phyloP scores from a whole-genome alignment of 108 stramenopile genomes.

The Conticribra guillardii region DNA sequence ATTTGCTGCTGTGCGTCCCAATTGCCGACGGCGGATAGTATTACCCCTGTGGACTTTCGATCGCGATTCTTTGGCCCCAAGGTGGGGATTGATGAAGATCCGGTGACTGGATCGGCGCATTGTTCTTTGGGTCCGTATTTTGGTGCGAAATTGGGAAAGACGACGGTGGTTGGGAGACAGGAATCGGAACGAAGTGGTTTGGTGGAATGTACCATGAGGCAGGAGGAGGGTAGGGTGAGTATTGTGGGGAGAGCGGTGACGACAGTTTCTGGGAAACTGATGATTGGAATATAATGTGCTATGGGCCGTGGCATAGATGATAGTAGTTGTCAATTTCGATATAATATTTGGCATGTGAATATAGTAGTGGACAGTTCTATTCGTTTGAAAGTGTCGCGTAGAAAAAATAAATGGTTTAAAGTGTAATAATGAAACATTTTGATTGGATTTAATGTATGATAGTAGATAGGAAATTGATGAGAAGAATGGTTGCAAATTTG shows the following conservation, averaged over 20 bases:
- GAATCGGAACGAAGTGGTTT: constrained; percentile 82
- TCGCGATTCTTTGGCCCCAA: constrained; percentile 95
- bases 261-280: constrained; percentile 42
- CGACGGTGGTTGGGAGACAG: constrained; percentile 75
- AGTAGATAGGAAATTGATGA: too few relatives aligned
- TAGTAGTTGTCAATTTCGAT: too few relatives aligned
- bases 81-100: constrained; percentile 94
- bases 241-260: constrained; percentile 63
- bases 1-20: constrained; percentile 56
- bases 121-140: constrained; percentile 92
- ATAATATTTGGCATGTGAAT: too few relatives aligned
- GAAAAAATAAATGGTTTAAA: too few relatives aligned
- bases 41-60: constrained; percentile 60
- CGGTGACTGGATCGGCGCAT: constrained; percentile 95
- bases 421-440: too few relatives aligned
- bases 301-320: too few relatives aligned
- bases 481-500: too few relatives aligned
- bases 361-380: too few relatives aligned
- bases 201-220: constrained; percentile 68
- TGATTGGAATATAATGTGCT: constrained; percentile 6
- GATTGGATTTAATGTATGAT: too few relatives aligned
- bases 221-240: constrained; percentile 42
- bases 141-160: constrained; percentile 67
- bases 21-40: background rate
- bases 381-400: too few relatives aligned